A percentile compares a stretch with the other conserved stretches of the same genome.
phyloP scores from a whole-genome alignment of 345 rosid species.

The Turritis glabra region DNA sequence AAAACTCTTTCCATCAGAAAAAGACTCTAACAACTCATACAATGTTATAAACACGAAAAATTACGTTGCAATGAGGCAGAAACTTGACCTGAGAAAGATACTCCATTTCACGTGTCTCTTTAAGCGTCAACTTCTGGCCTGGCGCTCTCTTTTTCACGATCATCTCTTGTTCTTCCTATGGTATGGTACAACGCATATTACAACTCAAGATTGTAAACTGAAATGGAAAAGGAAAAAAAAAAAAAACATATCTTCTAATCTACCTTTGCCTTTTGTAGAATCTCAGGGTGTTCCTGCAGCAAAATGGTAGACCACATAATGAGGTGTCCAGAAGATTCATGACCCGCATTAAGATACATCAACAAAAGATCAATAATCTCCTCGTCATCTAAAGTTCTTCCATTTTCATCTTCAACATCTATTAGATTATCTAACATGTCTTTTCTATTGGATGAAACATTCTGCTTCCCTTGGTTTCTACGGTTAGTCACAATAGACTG shows the following conservation, averaged over 20 bases:
- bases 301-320: conserved; percentile 81
- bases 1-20: background rate
- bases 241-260: background rate
- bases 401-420: conserved; percentile 67
- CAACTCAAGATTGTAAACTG: background rate
- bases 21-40: background rate
- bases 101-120: conserved; percentile 74
- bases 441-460: conserved; percentile 33
- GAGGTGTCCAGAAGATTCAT: conserved; percentile 87
- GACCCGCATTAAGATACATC: conserved; percentile 91
- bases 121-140: conserved; percentile 54
- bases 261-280: conserved; percentile 69
- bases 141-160: conserved; percentile 47
- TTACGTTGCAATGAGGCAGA: too few relatives aligned
- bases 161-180: conserved; percentile 72
- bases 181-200: conserved; percentile 18
- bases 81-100: conserved; percentile 65
- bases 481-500: conserved; percentile 63
- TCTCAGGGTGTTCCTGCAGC: conserved; percentile 68
- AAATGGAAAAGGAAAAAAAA: background rate
- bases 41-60: too few relatives aligned
- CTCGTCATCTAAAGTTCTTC: conserved; percentile 58
- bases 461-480: conserved; percentile 43
- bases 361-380: conserved; percentile 78
- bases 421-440: conserved; percentile 84